Conservation (phyloP, 2,329 filamentous ascomycete species). For the Arthrobotrys sinensis region DNA sequence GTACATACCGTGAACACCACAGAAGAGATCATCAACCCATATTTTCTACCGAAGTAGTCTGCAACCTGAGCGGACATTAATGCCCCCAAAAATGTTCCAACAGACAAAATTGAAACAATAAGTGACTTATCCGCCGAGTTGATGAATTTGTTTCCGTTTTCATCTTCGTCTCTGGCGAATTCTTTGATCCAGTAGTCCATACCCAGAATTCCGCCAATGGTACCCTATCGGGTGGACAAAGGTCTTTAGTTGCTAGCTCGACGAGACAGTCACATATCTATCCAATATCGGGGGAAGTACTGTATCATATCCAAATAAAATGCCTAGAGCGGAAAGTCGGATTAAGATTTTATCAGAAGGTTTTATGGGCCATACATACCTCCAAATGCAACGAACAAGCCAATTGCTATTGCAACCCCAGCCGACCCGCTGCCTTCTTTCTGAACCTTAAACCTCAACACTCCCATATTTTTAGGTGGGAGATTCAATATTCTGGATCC, state of each 20-base stretch:
- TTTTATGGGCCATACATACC: constrained; percentile 69
- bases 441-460: constrained; percentile 14
- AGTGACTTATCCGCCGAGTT: constrained; percentile 76
- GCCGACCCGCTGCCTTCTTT: constrained; percentile 45
- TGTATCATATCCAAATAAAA: constrained; percentile 46
- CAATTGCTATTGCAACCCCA: constrained; percentile 71
- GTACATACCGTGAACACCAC: constrained; percentile 30
- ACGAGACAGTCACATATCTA: no score
- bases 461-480: not conserved
- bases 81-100: constrained; percentile 78
- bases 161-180: constrained; percentile 74
- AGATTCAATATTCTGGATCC: not conserved
- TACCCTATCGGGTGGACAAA: constrained; percentile 65
- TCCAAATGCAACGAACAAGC: constrained; percentile 79
- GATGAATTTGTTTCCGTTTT: constrained; percentile 62
- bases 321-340: constrained; percentile 67
- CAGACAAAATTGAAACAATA: constrained; percentile 86
- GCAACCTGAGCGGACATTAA: constrained; percentile 45
- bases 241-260: not conserved
- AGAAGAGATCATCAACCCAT: constrained; percentile 46
- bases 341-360: not conserved
- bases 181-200: constrained; percentile 78
- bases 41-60: constrained; percentile 43
- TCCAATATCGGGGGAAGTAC: not conserved
- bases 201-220: constrained; percentile 80